Evolutionary conservation across 1,284 basidiomycete genomes (phyloP), one percentile per base, ranked within the genome.

Genomic region (Austropuccinia psidii): DNA sequence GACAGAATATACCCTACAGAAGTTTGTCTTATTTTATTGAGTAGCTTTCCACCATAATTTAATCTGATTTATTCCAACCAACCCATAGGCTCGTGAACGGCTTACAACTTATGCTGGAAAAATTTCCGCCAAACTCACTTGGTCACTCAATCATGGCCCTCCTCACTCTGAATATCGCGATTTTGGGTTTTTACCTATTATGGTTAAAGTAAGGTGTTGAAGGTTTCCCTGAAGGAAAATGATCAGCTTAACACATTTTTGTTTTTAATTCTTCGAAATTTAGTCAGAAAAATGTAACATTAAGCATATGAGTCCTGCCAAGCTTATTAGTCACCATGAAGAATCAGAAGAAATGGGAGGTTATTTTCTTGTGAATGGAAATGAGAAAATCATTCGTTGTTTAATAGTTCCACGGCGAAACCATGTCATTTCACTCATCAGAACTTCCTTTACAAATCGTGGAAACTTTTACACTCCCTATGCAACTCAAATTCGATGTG

Each of bases 281-380:
- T 76, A 94, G 90, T 98, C 95, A n/a, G 88, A 88, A 31, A 85
- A 95, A 68, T 99, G 96, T 82, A 96, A 98, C 81, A 82, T 98
- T 31, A 88, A 89, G 52, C 86, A 86, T 50, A 86, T 97, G 83
- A 87, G 91, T 2, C 91, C 95, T 4, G 85, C 88, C 9, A 89
- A 93, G 74, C 88, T 99, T 65, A 92, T 98, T 57, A 84, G 85
- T 74, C 89, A 89, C 77, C 90, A 95, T 80, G 96, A 99, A 84
- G 96, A 99, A 80, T 88, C 96, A 2, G 93, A 95, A 82, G 96
- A 98, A 81, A 96, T 98, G 80, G 96, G 96, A 57, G 96, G 95
- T 33, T 98, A 98, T 84, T 99, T 98, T 80, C 87, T 99, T 78
- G 89, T 99, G 81, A 99, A 99, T 81, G 96, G 96, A 76, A 98